These are phyloP conservation scores for Phytophthora syringae DNA, from an alignment of 352 stramenopile genomes.

Conservation along the genomic window DNA sequence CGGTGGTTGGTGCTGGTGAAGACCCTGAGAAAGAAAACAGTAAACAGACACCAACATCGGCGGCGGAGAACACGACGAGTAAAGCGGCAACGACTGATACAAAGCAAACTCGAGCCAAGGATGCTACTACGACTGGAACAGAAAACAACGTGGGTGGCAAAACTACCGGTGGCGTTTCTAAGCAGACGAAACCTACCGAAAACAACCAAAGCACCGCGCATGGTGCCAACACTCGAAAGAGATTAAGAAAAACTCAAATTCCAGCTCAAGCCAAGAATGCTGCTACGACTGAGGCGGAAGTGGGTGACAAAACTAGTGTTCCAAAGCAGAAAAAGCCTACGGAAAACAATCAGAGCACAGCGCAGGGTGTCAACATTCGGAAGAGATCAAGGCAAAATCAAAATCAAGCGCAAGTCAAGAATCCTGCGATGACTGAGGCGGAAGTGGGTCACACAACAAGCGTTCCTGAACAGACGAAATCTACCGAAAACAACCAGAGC, in stretches of 20 bases:
- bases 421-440: neutral
- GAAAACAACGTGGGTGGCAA: too few species aligned
- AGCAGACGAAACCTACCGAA: too few species aligned
- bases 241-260: too few species aligned
- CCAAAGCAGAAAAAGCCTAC: too few species aligned
- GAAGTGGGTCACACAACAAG: neutral
- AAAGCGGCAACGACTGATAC: neutral
- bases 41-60: neutral
- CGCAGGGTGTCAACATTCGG: too few species aligned
- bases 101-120: neutral
- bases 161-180: too few species aligned
- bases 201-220: too few species aligned
- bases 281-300: neutral
- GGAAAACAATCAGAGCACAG: too few species aligned
- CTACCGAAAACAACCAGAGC: neutral
- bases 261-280: neutral
- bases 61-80: neutral
- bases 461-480: neutral
- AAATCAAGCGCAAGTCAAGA: neutral
- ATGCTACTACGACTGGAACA: too few species aligned
- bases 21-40: neutral
- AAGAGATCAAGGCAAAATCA: too few species aligned
- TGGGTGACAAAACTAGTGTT: neutral
- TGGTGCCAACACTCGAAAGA: too few species aligned
- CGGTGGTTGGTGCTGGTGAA: neutral